Base-by-base conservation (phyloP, 129 eudicot genomes). In the Escallonia herrerae region DNA sequence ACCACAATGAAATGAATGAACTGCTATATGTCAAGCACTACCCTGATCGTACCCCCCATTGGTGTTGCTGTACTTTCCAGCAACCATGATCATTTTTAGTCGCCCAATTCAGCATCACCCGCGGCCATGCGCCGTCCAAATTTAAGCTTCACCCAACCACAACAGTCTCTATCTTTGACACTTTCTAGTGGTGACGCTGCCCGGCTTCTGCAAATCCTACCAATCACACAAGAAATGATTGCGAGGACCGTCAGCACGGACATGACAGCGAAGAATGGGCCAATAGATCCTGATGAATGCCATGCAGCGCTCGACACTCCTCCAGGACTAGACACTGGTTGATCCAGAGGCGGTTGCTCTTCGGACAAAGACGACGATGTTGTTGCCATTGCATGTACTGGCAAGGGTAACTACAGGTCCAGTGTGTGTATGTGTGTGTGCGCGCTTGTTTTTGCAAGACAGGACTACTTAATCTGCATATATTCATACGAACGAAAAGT, bases 201-300 rank as follows among this genome's bases (percentile, higher is more conserved):
- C 14, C 63, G 74, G 33, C 62, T 59, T 45, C 71, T 69, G 40
- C 76, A 79, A 66, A 76, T 60, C 60, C 85, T 76, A 39, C 89
- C 89, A 14, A 64, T 64, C 42, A 83, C 56, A 73, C 89, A 83
- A 5, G 89, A 83, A 51, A 83, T 51, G 66, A 83, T 58, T 3
- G 68, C 68, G 41, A 83, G 61, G 65, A 83, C 75, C 44, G 80
- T 69, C 63, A 83, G 41, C 11, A 83, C 72, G 7, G 82, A 76
- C 66, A 83, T 79, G 58, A 83, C 89, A 1, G 62, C 85, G 15
- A 83, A 76, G 66, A 83, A 83, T 12, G 85, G 89, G 9, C 85
- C 89, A 11, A 79, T 79, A 9, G 85, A 73, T 50, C 85, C 85
- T 2, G 75, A 62, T 1, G 73, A 71, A 10, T 69, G 59, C 50